Percentiles rank a stretch among this genome's conserved stretches.
phyloP scores from a whole-genome alignment of 768 basidiomycete genomes.

The Nidula microcarpa region DNA sequence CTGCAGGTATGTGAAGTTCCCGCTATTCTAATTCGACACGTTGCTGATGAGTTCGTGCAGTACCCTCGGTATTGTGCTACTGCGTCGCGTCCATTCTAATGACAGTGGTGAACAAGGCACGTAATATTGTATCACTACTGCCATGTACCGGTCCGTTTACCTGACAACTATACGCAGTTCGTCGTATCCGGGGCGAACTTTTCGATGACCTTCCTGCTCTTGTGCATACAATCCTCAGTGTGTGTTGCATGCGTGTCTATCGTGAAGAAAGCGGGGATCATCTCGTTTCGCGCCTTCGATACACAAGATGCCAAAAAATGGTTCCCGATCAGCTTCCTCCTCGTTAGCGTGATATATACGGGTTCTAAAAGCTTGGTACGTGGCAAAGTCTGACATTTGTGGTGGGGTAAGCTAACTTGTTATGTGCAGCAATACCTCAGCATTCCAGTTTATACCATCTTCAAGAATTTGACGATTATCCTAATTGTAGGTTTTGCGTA shows the following conservation, averaged over 20 bases:
- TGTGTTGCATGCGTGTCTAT: slow-evolving; percentile 73
- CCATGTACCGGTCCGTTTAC: neutral
- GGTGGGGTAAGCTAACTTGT: neutral
- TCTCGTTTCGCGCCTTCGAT: slow-evolving; percentile 84
- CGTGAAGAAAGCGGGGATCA: slow-evolving; percentile 74
- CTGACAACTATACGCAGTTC: slow-evolving; percentile 47
- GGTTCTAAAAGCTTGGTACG: slow-evolving; percentile 95
- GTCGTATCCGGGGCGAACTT: slow-evolving; percentile 92
- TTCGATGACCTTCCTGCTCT: slow-evolving; percentile 94
- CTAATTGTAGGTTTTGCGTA: slow-evolving; percentile 67
- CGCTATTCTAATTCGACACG: neutral
- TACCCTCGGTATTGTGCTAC: slow-evolving; percentile 82
- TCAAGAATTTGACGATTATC: slow-evolving; percentile 99
- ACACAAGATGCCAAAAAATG: slow-evolving; percentile 81
- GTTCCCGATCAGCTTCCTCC: slow-evolving; percentile 91
- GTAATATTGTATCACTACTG: neutral
- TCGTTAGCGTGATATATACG: slow-evolving; percentile 96
- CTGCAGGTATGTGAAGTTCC: slow-evolving; percentile 20
- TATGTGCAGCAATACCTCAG: slow-evolving; percentile 85
- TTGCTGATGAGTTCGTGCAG: slow-evolving; percentile 28
- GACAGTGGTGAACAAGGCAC: slow-evolving; percentile 97
- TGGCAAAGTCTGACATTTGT: slow-evolving; percentile 8
- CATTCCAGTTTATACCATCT: slow-evolving; percentile 98
- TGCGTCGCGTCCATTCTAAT: slow-evolving; percentile 92
- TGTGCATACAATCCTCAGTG: slow-evolving; percentile 88